Percentiles rank a stretch among this genome's conserved stretches.
phyloP scores from a whole-genome alignment of 1,284 basidiomycete genomes.

The Trichosporon coremiiforme region DNA sequence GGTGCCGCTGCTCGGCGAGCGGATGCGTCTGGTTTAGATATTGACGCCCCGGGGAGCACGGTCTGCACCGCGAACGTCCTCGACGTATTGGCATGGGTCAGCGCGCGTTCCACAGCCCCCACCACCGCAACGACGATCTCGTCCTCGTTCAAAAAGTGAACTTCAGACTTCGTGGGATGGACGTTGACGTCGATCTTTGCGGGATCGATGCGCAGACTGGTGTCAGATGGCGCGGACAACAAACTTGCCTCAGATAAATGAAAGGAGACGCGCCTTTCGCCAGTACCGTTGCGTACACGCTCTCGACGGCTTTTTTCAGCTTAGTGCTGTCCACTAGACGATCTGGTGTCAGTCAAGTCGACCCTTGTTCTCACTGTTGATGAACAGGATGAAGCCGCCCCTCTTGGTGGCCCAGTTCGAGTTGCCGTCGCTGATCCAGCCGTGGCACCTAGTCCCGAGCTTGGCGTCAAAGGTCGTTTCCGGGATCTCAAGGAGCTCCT shows the following conservation, averaged over 20 bases:
- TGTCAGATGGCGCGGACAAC: neutral
- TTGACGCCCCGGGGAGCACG: slow-evolving; percentile 39
- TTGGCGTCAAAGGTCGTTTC: slow-evolving; percentile 53
- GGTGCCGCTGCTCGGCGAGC: slow-evolving; percentile 58
- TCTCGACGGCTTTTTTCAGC: slow-evolving; percentile 85
- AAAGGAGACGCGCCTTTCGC: slow-evolving; percentile 91
- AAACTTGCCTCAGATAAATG: slow-evolving; percentile 78
- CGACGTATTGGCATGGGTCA: slow-evolving; percentile 68
- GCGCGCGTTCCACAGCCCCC: slow-evolving; percentile 67
- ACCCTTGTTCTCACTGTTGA: slow-evolving; percentile 74
- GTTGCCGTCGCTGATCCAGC: slow-evolving; percentile 82
- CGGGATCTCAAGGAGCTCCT: slow-evolving; percentile 71
- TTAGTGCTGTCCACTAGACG: slow-evolving; percentile 87
- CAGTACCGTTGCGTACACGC: slow-evolving; percentile 80
- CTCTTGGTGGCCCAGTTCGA: slow-evolving; percentile 79
- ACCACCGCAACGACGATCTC: slow-evolving; percentile 78
- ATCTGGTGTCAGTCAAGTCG: slow-evolving; percentile 61
- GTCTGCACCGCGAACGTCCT: slow-evolving; percentile 79
- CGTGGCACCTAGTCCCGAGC: slow-evolving; percentile 64
- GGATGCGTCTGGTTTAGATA: neutral
- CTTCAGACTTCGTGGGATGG: slow-evolving; percentile 96
- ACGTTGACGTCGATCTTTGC: slow-evolving; percentile 94
- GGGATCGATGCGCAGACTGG: slow-evolving; percentile 78
- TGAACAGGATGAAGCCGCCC: slow-evolving; percentile 79
- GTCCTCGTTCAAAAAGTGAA: slow-evolving; percentile 93